A percentile compares a stretch with the other conserved stretches of the same genome.
These are phyloP conservation scores for Tuber aestivum DNA, from an alignment of 495 filamentous ascomycete species.

Conservation along the genomic window DNA sequence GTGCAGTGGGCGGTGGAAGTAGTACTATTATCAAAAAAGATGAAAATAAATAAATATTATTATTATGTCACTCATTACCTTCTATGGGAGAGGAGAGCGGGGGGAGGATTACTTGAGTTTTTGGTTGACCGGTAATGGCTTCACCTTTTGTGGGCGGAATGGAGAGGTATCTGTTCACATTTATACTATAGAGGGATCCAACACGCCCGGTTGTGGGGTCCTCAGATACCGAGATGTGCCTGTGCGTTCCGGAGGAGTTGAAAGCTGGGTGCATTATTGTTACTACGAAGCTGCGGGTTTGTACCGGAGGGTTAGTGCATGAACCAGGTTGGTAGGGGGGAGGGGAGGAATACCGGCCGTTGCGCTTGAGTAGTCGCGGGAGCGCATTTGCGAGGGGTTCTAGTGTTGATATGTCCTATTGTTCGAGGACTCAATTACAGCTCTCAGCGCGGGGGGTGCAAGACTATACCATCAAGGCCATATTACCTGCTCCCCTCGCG, in stretches of 20 bases:
- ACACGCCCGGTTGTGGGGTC: slow-evolving; percentile 31
- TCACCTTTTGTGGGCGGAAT: slow-evolving; percentile 44
- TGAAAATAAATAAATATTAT: not conserved
- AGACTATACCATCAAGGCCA: slow-evolving; percentile 47
- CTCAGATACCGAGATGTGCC: slow-evolving; percentile 39
- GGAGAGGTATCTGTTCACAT: slow-evolving; percentile 44
- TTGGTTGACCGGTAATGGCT: slow-evolving; percentile 25
- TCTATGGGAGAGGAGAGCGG: not conserved
- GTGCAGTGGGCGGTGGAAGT: slow-evolving; percentile 47
- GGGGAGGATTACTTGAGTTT: slow-evolving; percentile 18
- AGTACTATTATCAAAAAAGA: slow-evolving; percentile 27
- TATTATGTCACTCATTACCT: not conserved
- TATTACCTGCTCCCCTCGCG: slow-evolving; percentile 42
- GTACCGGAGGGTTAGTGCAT: slow-evolving; percentile 4
- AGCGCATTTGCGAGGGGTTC: slow-evolving; percentile 43
- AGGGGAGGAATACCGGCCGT: slow-evolving; percentile 42
- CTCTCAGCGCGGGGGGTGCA: not conserved
- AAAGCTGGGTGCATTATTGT: slow-evolving; percentile 48
- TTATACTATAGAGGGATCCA: slow-evolving; percentile 35
- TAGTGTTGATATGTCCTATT: slow-evolving; percentile 43
- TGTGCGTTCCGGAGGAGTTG: slow-evolving; percentile 44
- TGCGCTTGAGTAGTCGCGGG: slow-evolving; percentile 41
- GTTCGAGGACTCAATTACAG: not conserved
- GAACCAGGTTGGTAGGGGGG: not conserved
- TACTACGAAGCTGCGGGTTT: slow-evolving; percentile 44